phyloP scores from a whole-genome alignment of 2,329 filamentous ascomycete species.

The Cryphonectria nitschkei region DNA sequence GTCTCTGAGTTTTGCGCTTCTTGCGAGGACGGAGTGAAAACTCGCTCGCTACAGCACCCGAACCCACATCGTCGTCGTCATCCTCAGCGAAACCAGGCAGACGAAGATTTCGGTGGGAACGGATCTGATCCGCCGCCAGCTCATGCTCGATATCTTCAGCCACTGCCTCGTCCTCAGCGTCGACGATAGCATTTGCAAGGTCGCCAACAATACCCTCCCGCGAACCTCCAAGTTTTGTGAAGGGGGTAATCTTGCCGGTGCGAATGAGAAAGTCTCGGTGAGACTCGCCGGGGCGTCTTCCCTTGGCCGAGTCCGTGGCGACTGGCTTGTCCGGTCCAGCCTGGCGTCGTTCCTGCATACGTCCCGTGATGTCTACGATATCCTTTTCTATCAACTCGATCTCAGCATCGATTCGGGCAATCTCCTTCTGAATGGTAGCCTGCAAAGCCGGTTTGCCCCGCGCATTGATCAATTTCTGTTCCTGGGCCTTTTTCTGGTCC shows the following conservation, averaged over 20 bases:
- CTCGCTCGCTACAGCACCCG: conserved; percentile 49
- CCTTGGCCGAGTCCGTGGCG: conserved; percentile 51
- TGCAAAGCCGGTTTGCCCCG: conserved; percentile 54
- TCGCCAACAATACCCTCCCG: conserved; percentile 67
- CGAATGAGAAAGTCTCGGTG: conserved; percentile 89
- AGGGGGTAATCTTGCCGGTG: conserved; percentile 97
- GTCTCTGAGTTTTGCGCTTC: conserved; percentile 50
- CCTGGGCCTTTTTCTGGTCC: conserved; percentile 62
- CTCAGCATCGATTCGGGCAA: conserved; percentile 67
- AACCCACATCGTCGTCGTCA: conserved; percentile 40
- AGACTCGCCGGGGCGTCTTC: conserved; percentile 76
- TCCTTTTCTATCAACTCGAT: conserved; percentile 71
- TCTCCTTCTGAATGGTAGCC: conserved; percentile 64
- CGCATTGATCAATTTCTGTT: conserved; percentile 50
- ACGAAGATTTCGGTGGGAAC: conserved; percentile 74
- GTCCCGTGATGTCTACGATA: conserved; percentile 75
- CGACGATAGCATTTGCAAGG: conserved; percentile 76
- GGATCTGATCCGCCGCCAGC: conserved; percentile 48
- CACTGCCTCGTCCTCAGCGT: conserved; percentile 76
- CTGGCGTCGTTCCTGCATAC: conserved; percentile 76
- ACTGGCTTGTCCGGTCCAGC: conserved; percentile 50
- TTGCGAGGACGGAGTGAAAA: conserved; percentile 64
- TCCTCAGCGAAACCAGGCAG: conserved; percentile 71
- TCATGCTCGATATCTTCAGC: conserved; percentile 52
- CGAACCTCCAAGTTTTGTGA: conserved; percentile 75